phyloP scores from a whole-genome alignment of 225 moss, liverwort and hornwort species.

The Climacium dendroides region DNA sequence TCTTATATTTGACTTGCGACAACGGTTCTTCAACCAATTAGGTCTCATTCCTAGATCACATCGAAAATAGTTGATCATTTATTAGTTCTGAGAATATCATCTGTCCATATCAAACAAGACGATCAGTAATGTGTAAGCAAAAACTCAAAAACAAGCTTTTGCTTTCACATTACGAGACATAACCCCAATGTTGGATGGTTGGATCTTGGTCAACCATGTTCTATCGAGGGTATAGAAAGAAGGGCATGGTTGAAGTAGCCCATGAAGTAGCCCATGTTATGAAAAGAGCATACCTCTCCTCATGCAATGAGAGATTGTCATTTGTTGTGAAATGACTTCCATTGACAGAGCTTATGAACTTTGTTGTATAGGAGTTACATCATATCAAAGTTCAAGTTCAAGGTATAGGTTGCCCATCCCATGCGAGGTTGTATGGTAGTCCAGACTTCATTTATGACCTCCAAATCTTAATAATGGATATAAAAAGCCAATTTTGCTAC shows the following conservation, averaged over 20 bases:
- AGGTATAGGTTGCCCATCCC: background rate
- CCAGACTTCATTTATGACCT: background rate
- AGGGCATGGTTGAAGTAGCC: too few relatives aligned
- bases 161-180: background rate
- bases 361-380: background rate
- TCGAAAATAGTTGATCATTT: background rate
- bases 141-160: too few relatives aligned
- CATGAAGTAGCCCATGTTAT: background rate
- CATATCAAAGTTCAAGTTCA: too few relatives aligned
- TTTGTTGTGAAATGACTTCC: fast-evolving
- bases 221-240: background rate
- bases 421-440: background rate
- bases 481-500: background rate
- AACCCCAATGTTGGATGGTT: background rate
- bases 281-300: background rate
- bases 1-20: background rate
- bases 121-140: too few relatives aligned
- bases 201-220: background rate
- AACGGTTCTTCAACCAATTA: background rate
- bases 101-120: background rate
- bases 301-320: background rate
- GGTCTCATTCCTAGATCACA: background rate
- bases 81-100: background rate
- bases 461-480: background rate
- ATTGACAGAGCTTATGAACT: background rate